Base-by-base conservation (phyloP, 116 monocot genomes). In the Zostera marina region DNA sequence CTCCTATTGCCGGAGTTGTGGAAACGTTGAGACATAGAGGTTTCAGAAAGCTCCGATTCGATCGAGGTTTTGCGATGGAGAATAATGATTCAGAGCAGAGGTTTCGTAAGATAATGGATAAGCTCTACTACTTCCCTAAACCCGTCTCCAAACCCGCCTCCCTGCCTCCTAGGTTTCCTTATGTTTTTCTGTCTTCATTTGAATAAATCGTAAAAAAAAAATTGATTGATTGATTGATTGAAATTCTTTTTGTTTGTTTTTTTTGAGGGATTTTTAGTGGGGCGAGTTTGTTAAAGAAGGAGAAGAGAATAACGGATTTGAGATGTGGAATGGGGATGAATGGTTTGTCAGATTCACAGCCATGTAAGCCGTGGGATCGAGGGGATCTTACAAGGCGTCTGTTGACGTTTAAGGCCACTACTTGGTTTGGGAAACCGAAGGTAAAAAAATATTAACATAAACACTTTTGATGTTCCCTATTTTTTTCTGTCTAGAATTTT, bases 381-480 rank as follows among this genome's bases (percentile, higher is more conserved):
- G 69, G 68, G 23, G 96, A 89, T 80, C 69, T 96, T 25, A 72
- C 81, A 66, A 72, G 79, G 53, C 61, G 89, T 42, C 52, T 96
- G 45, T 70, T 83, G 4, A 85, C 89, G 4, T 96, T 89, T 79
- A 96, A 96, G 74, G 85, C 96, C 68, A 89, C 85, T 85, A 96
- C 96, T 52, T 96, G 90, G 96, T 96, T 96, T 53, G 89, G 74
- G 17, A 96, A 89, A 56, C 96, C 96, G 24, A 85, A 96, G 85
- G 96, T 96, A 32, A 32, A 32, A 32, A 32, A 32, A 32, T 32
- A 32, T 5, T 32, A 32, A 32, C 2, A 32, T 0, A 32, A 32
- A 68, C 7, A 20, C 44, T 41, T 69, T 56, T 54, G 19, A 7
- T 45, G 23, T 65, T 17, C 46, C 65, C 22, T 25, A 1, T 9